phyloP scores from a whole-genome alignment of 2,329 filamentous ascomycete species.

The Verticillium tricorpus region DNA sequence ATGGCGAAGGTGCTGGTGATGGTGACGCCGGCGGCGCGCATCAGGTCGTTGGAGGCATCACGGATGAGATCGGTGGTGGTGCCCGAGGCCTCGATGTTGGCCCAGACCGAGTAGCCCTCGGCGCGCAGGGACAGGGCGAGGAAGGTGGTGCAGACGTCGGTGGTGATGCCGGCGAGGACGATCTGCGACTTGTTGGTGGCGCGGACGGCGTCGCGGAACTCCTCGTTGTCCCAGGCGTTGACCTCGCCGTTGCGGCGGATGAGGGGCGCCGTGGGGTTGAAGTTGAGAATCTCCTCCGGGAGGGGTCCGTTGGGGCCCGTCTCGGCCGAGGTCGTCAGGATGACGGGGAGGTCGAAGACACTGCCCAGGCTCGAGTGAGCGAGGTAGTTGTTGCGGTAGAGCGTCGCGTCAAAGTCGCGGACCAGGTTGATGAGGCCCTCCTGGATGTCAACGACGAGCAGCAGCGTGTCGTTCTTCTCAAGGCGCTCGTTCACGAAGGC shows the following conservation, averaged over 20 bases:
- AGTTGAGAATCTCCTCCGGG: constrained; percentile 62
- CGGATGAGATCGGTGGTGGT: constrained; percentile 59
- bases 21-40: constrained; percentile 58
- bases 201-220: constrained; percentile 61
- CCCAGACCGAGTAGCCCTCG: constrained; percentile 69
- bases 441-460: constrained; percentile 32
- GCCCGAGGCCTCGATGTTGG: constrained; percentile 67
- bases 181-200: constrained; percentile 65
- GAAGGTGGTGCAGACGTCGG: constrained; percentile 73
- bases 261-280: constrained; percentile 63
- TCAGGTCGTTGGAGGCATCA: constrained; percentile 58
- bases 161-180: constrained; percentile 68
- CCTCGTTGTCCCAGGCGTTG: constrained; percentile 70
- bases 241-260: constrained; percentile 68
- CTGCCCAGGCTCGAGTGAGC: constrained; percentile 64
- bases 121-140: constrained; percentile 66
- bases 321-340: constrained; percentile 68
- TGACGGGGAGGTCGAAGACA: constrained; percentile 62
- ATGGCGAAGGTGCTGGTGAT: constrained; percentile 59
- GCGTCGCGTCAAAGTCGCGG: constrained; percentile 61
- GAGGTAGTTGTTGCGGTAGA: constrained; percentile 63
- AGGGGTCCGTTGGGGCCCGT: constrained; percentile 66
- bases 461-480: constrained; percentile 26
- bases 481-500: constrained; percentile 26
- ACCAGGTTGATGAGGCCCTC: constrained; percentile 37